Evolutionary conservation across 345 rosid species (phyloP).

Genomic region (Triadica sebifera): DNA sequence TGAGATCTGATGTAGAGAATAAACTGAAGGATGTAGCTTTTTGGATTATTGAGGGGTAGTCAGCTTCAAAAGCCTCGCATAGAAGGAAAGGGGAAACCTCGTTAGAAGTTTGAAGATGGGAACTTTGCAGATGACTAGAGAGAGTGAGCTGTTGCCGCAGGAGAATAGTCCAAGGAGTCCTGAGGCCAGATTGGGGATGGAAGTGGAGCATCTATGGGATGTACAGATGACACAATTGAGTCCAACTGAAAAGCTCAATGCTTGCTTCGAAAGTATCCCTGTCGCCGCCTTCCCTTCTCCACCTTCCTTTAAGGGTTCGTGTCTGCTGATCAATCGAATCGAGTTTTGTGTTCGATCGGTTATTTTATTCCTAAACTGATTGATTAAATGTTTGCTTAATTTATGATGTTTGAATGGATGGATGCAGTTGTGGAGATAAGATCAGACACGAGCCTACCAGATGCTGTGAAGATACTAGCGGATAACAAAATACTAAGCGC

Average conservation of each 20-base stretch:
- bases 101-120: conserved; percentile 27
- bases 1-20: conserved; percentile 2
- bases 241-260: conserved; percentile 85
- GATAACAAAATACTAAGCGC: conserved; percentile 69
- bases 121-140: conserved; percentile 32
- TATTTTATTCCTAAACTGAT: not conserved
- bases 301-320: conserved; percentile 62
- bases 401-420: not conserved
- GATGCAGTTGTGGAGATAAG: conserved; percentile 68
- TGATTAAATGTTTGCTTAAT: no score
- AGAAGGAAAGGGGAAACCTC: not conserved
- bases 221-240: conserved; percentile 64
- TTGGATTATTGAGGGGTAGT: not conserved
- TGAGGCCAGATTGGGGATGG: conserved; percentile 83
- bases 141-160: conserved; percentile 7
- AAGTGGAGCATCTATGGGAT: conserved; percentile 96
- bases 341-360: not conserved
- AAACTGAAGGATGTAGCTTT: not conserved
- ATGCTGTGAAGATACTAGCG: conserved; percentile 75
- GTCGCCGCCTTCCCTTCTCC: conserved; percentile 84
- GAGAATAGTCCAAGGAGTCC: conserved; percentile 76
- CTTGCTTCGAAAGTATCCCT: conserved; percentile 87
- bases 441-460: conserved; percentile 81
- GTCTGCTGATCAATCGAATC: not conserved
- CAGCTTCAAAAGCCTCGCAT: not conserved